These are phyloP conservation scores for Phytophthora chlamydospora DNA, from an alignment of 352 stramenopile genomes.

Conservation along the genomic window DNA sequence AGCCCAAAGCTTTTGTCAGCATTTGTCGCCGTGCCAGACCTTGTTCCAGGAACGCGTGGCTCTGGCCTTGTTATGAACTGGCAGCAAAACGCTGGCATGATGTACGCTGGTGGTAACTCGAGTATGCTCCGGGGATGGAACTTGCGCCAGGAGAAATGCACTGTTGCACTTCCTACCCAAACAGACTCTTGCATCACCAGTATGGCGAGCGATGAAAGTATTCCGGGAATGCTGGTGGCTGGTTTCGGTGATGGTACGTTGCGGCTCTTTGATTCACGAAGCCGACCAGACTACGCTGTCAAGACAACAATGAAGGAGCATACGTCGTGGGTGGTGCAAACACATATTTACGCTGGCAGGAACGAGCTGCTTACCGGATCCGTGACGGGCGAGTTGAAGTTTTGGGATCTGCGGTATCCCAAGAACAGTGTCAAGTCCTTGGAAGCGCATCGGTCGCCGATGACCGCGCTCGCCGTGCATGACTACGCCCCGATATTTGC, in stretches of 20 bases:
- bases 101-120: slow-evolving; percentile 95
- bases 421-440: slow-evolving; percentile 87
- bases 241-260: slow-evolving; percentile 95
- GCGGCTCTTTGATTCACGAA: slow-evolving; percentile 95
- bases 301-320: slow-evolving; percentile 91
- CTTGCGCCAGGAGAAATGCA: slow-evolving; percentile 91
- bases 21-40: slow-evolving; percentile 94
- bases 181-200: slow-evolving; percentile 92
- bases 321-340: slow-evolving; percentile 95
- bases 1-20: slow-evolving; percentile 89
- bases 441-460: slow-evolving; percentile 91
- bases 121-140: slow-evolving; percentile 95
- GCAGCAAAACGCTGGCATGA: slow-evolving; percentile 90
- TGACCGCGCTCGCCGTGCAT: slow-evolving; percentile 97
- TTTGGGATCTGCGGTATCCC: slow-evolving; percentile 95
- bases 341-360: slow-evolving; percentile 74
- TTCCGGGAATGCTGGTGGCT: slow-evolving; percentile 86
- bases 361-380: slow-evolving; percentile 95
- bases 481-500: slow-evolving; percentile 95
- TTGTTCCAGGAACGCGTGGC: slow-evolving; percentile 88
- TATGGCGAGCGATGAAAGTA: slow-evolving; percentile 80
- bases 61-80: slow-evolving; percentile 97
- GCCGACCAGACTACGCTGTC: slow-evolving; percentile 68
- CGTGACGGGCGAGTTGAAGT: slow-evolving; percentile 95
- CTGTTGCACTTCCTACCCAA: slow-evolving; percentile 81